Base-by-base conservation (phyloP, 169 alveolate genomes). In the Babesia caballi region DNA sequence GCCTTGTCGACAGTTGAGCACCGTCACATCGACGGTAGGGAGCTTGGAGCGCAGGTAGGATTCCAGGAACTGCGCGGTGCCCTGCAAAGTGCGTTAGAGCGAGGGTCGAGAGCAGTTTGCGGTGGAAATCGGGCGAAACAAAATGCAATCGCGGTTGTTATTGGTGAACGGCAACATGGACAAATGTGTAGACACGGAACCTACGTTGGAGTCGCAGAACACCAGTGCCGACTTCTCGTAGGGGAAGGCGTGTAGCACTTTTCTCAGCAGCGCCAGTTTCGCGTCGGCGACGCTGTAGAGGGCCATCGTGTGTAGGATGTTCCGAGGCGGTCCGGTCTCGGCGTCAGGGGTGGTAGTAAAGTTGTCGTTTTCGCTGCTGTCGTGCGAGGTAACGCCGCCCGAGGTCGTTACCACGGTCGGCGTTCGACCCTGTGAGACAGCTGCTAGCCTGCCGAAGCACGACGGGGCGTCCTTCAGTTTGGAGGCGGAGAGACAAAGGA, bases 201-300 rank as follows among this genome's bases (percentile, higher is more conserved):
- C 61, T 44, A 74, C 84, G 49, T 61, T 61, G 23, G 84, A 63
- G 28, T 61, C 68, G 63, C 84, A 74, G 63, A 74, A 74, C 61
- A 74, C 51, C 49, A 74, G 66, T 9, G 61, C 84, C 4, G 84
- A 74, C 76, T 74, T 74, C 36, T 74, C 71, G 19, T 61, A 74
- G 7, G 84, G 84, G 32, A 36, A 50, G 4, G 84, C 65, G 15
- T 56, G 65, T 52, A 74, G 41, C 5, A 74, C 23, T 61, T 65
- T 74, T 19, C 76, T 58, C 47, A 74, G 36, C 32, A 54, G 40
- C 30, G 75, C 53, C n/a, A 74, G 51, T 32, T 74, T 61, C 4
- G 84, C 75, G 35, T 74, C 84, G 5, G 77, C 51, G 21, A 61
- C 77, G 42, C 68, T 60, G 58, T 71, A 71, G 21, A 51, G 25